Base-by-base conservation (phyloP, 352 stramenopile genomes). In the Elongisporangium senticosum region DNA sequence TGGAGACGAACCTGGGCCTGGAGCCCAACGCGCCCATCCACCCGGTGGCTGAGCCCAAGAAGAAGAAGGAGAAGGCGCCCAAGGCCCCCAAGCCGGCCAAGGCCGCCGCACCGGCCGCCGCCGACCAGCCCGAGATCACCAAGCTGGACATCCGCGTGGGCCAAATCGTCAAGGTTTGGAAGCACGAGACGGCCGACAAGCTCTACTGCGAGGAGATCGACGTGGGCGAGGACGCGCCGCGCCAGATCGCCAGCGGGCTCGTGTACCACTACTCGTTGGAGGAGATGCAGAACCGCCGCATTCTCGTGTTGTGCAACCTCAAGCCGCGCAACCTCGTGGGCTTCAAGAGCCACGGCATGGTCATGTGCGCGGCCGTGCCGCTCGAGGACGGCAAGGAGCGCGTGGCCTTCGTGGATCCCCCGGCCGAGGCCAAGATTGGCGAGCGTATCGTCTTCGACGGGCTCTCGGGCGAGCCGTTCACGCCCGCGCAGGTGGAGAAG, bases 151-250 rank as follows among this genome's bases (percentile, higher is more conserved):
- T 97, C 60, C 87, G 89, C 57, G 90, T 97, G 37, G 90, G 90
- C 24, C 77, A 93, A 59, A 96, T 97, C 69, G 74, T 93, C 59
- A 96, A 96, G 61, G 87, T 94, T 49, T 97, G 88, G 88, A 95
- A 95, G 69, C 90, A 97, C 71, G 86, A 95, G 52, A 91, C 79
- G 7, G 87, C 86, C 22, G 89, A 97, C 63, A 96, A 96, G 74
- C 77, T 97, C 37, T 96, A 94, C 71, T 97, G 89, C 56, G 90
- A 97, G 66, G 78, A 96, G 65, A 96, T 97, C 33, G 87, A 97
- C 63, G 87, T 97, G 55, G 88, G 89, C 26, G 88, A 97, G 69
- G 86, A 93, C 39, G 74, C 67, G 58, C 86, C 86, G 43, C 83
- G 90, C 22, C 77, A 90, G 59, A 96, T 97, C 63, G 89, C 87